Percentiles rank a stretch among this genome's conserved stretches.
These are phyloP conservation scores for Chlorella ohadii DNA, from an alignment of 139 green algal species.

Conservation along the genomic window DNA sequence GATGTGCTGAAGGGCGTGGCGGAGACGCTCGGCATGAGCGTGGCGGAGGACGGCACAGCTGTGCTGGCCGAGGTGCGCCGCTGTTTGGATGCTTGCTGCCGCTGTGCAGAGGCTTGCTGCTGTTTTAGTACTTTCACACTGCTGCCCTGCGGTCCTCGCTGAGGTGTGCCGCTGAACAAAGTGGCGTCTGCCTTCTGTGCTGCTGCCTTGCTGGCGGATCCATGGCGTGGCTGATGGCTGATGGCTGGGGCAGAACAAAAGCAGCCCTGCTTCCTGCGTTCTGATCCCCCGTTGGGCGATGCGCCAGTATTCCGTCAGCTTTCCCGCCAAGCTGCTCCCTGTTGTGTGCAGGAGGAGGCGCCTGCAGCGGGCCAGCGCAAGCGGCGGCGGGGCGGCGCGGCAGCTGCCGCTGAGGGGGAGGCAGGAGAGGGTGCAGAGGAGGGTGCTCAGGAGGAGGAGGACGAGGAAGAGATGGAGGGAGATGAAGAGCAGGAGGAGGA, in stretches of 20 bases:
- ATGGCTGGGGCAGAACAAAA: too few relatives aligned
- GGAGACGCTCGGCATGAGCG: constrained; percentile 12
- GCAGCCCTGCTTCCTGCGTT: too few relatives aligned
- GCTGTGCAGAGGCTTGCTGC: too few relatives aligned
- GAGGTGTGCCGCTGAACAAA: too few relatives aligned
- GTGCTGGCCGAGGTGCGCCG: not conserved
- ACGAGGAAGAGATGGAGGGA: not conserved
- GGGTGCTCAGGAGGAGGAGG: not conserved
- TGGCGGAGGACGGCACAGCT: constrained; percentile 10
- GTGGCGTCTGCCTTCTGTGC: too few relatives aligned
- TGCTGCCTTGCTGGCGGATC: too few relatives aligned
- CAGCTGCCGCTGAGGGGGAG: not conserved
- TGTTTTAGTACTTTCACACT: too few relatives aligned
- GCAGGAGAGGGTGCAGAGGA: not conserved
- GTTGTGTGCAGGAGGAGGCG: constrained; percentile 9
- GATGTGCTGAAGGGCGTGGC: constrained; percentile 10
- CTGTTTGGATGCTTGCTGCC: too few relatives aligned
- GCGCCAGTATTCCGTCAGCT: too few relatives aligned
- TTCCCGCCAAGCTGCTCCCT: too few relatives aligned
- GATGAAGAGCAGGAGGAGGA: not conserved
- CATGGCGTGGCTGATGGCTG: too few relatives aligned
- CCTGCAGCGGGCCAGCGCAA: not conserved
- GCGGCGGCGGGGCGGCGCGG: not conserved
- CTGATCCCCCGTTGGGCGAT: too few relatives aligned
- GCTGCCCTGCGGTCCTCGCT: not conserved